Base-by-base conservation (phyloP, 2,329 filamentous ascomycete genomes). In the Claviceps quebecensis region DNA sequence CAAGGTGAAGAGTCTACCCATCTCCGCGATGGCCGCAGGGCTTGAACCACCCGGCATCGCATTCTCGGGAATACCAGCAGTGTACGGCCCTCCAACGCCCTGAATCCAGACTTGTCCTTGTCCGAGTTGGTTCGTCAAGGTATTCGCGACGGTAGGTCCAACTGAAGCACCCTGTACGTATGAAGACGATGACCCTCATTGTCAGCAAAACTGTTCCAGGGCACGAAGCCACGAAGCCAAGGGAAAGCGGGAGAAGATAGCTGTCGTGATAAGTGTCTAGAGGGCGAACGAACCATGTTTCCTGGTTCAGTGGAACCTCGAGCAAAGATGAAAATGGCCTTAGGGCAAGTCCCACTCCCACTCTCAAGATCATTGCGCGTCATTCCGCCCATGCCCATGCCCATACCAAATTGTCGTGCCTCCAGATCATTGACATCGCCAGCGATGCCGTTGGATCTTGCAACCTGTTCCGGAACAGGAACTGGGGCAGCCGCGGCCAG, bases 61-160 rank as follows among this genome's bases (percentile, higher is more conserved):
- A 54, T 73, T 73, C 23, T 63, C 60, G 1, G 57, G 51, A 0
- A 72, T 43, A 1, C 55, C 55, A 0, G 69, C 70, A 1, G 52
- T 58, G 59, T 75, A 75, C 2, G 61, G 55, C 23, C 62, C 62
- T 5, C 67, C 66, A 14, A 75, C 69, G 14, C 72, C 72, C 55
- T 74, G 72, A 22, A 72, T 65, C 67, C 67, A 69, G 52, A 70
- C 54, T 17, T 59, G 52, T 8, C 45, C 50, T 16, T 7, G 43
- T 46, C 61, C 60, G 36, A 63, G 65, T 29, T 53, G 51, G 22
- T 48, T 48, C 44, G 64, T 60, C 0, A 70, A 59, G 39, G 54
- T 61, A 13, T 55, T 53, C 5, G 60, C 65, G 11, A 67, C 53
- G 2, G 40, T 50, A 14, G 65, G 64, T 3, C 67, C 67, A 5